phyloP scores from a whole-genome alignment of 805 yeast species.

The Candida saitoana region DNA sequence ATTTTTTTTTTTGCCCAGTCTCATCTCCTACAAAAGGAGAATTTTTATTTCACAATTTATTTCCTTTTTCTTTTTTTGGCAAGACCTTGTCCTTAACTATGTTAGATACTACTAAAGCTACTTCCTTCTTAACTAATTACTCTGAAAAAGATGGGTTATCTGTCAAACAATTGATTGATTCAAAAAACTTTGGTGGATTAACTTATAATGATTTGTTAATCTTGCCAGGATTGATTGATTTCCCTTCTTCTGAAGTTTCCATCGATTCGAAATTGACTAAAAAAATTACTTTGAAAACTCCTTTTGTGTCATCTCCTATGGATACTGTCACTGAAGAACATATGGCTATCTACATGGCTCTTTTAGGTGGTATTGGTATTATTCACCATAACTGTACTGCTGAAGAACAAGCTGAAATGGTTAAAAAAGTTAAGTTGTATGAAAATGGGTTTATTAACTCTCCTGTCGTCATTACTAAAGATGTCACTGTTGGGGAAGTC shows the following conservation, averaged over 20 bases:
- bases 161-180: conserved; percentile 82
- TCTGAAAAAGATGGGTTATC: conserved; percentile 78
- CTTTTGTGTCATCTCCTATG: conserved; percentile 98
- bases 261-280: conserved; percentile 88
- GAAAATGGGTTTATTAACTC: conserved; percentile 97
- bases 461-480: conserved; percentile 77
- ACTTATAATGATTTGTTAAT: conserved; percentile 95
- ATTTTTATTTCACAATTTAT: conserved; percentile 1
- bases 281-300: conserved; percentile 86
- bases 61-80: conserved; percentile 7
- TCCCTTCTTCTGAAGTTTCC: conserved; percentile 73
- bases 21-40: background rate
- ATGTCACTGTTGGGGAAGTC: conserved; percentile 74
- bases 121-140: conserved; percentile 63
- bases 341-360: conserved; percentile 98
- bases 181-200: conserved; percentile 86
- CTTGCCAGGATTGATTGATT: conserved; percentile 90
- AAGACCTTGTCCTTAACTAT: conserved; percentile 19
- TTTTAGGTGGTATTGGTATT: conserved; percentile 97
- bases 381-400: conserved; percentile 95
- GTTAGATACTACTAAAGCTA: conserved; percentile 53
- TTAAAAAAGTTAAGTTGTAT: conserved; percentile 89
- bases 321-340: conserved; percentile 97
- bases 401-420: conserved; percentile 99
- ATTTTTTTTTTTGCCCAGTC: background rate